phyloP scores from a whole-genome alignment of 176 grass and related monocot species.

The Bonia amplexicaulis region DNA sequence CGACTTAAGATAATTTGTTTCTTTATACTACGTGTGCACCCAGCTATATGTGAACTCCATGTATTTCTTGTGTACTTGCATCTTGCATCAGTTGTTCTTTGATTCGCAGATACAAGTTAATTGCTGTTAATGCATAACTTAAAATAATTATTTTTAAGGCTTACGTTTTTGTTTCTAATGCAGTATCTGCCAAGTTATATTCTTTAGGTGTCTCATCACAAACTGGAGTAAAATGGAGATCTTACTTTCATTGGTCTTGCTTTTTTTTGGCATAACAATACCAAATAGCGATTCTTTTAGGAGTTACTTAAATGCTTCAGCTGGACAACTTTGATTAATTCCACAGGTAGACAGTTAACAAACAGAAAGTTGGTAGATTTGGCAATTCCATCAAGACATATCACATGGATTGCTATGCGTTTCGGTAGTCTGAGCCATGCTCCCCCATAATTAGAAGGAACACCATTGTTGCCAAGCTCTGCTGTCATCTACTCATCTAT shows the following conservation, averaged over 20 bases:
- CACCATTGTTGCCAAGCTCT: not conserved
- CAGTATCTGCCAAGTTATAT: not conserved
- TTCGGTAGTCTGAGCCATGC: not conserved
- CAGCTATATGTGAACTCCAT: conserved; percentile 34
- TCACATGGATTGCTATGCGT: not conserved
- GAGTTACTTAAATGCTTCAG: not conserved
- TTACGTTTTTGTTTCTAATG: conserved; percentile 3
- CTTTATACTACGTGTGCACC: not conserved
- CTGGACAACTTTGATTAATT: no score
- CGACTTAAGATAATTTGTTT: not conserved
- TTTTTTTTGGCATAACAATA: not conserved
- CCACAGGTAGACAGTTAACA: not conserved
- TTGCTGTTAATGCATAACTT: conserved; percentile 33
- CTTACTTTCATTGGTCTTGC: not conserved
- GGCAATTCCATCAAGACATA: not conserved
- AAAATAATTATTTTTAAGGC: conserved; percentile 22
- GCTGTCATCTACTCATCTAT: not conserved
- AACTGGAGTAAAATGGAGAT: not conserved
- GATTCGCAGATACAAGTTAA: conserved; percentile 41
- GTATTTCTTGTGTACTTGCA: conserved; percentile 24
- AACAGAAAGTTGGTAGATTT: not conserved
- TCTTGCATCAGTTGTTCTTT: conserved; percentile 41
- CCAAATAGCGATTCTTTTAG: not conserved
- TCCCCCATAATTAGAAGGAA: not conserved
- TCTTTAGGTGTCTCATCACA: not conserved